These are phyloP conservation scores for Paecilomyces fulvus DNA, from an alignment of 2,329 filamentous ascomycete genomes.

Conservation along the genomic window DNA sequence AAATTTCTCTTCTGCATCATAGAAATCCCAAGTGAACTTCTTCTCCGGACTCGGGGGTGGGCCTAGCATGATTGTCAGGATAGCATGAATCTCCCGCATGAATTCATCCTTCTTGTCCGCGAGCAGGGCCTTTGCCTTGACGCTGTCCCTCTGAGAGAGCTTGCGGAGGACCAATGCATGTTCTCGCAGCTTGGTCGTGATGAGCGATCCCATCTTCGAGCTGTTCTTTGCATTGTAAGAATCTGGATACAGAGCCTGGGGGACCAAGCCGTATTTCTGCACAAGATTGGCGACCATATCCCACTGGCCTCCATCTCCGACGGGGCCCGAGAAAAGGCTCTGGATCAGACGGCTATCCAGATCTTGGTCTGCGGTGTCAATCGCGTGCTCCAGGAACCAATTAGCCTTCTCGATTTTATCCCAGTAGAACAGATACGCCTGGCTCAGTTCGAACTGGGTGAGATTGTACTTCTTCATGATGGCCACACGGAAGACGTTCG, in stretches of 20 bases:
- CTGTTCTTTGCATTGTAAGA: conserved; percentile 69
- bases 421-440: conserved; percentile 85
- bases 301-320: conserved; percentile 81
- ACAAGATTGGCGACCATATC: conserved; percentile 87
- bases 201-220: conserved; percentile 58
- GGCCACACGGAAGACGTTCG: conserved; percentile 85
- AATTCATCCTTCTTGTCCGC: conserved; percentile 58
- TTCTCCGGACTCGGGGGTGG: conserved; percentile 62
- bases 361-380: conserved; percentile 62
- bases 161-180: conserved; percentile 65
- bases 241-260: conserved; percentile 73
- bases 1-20: conserved; percentile 59
- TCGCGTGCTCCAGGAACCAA: conserved; percentile 76
- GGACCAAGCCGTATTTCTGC: conserved; percentile 79
- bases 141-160: conserved; percentile 36
- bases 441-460: conserved; percentile 73
- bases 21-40: conserved; percentile 72
- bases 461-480: conserved; percentile 77
- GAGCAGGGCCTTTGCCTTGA: conserved; percentile 34
- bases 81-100: conserved; percentile 69
- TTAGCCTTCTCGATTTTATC: conserved; percentile 91
- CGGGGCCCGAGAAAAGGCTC: conserved; percentile 56
- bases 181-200: conserved; percentile 82
- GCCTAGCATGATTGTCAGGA: conserved; percentile 75
- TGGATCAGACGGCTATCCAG: conserved; percentile 68